Percentiles rank a stretch among this genome's conserved stretches.
phyloP scores from a whole-genome alignment of 768 basidiomycete species.

The Trametes sanguinea region DNA sequence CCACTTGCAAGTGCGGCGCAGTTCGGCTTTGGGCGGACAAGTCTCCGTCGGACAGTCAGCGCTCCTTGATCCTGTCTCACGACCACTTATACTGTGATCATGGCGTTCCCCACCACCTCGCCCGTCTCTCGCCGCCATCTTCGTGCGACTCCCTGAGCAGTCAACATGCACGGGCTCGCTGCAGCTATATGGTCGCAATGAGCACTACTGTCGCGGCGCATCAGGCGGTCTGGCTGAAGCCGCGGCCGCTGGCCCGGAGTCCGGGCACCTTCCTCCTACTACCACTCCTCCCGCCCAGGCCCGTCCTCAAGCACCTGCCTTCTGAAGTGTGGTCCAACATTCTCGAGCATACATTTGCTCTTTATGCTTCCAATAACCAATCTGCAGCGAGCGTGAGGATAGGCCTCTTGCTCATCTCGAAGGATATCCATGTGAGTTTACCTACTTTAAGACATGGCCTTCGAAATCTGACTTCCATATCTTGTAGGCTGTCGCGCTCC shows the following conservation, averaged over 20 bases:
- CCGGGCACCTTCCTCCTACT: conserved; percentile 65
- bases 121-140: background rate
- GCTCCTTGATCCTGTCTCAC: conserved; percentile 6
- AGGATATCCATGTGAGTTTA: conserved; percentile 22
- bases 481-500: conserved; percentile 61
- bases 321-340: conserved; percentile 72
- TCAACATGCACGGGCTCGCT: background rate
- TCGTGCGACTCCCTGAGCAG: background rate
- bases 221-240: conserved; percentile 51
- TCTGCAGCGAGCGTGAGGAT: conserved; percentile 26
- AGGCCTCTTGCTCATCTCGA: conserved; percentile 29
- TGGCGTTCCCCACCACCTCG: background rate
- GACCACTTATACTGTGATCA: conserved; percentile 4
- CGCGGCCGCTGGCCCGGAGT: conserved; percentile 63
- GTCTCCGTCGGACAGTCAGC: background rate
- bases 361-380: conserved; percentile 15
- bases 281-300: conserved; percentile 62
- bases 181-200: background rate
- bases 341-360: conserved; percentile 41
- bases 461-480: background rate
- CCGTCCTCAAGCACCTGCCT: conserved; percentile 58
- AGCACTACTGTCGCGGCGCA: conserved; percentile 1
- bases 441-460: background rate
- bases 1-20: background rate
- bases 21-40: conserved; percentile 13